Conservation (phyloP, 345 rosid genomes). For the Cardiospermum halicacabum region DNA sequence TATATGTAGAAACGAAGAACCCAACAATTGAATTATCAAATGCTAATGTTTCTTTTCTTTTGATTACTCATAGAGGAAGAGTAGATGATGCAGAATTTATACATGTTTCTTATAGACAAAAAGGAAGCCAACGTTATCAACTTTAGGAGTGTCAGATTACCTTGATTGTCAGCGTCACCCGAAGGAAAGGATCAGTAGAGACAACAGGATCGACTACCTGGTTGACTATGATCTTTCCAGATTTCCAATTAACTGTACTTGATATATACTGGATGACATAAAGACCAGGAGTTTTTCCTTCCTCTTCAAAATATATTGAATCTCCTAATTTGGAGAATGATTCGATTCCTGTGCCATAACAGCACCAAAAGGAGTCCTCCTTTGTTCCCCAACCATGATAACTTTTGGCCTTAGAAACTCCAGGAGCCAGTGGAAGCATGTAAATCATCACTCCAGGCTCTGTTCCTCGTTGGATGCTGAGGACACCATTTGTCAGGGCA, state of each 20-base stretch:
- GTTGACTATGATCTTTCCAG: slow-evolving; percentile 47
- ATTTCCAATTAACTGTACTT: slow-evolving; percentile 74
- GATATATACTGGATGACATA: slow-evolving; percentile 81
- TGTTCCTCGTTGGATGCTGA: slow-evolving; percentile 83
- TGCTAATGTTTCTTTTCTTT: not conserved
- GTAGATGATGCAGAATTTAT: no score
- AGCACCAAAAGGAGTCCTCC: slow-evolving; percentile 84
- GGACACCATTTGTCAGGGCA: slow-evolving; percentile 83
- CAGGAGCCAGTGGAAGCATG: slow-evolving; percentile 82
- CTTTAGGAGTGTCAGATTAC: not conserved
- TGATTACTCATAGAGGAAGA: not conserved
- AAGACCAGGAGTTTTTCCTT: slow-evolving; percentile 58
- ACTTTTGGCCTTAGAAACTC: slow-evolving; percentile 72
- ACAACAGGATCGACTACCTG: slow-evolving; percentile 70
- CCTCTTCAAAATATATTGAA: slow-evolving; percentile 87
- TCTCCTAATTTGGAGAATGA: slow-evolving; percentile 96
- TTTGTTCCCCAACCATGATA: slow-evolving; percentile 85
- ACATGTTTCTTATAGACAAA: not conserved
- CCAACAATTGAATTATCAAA: not conserved
- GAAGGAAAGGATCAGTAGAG: slow-evolving; percentile 68
- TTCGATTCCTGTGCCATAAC: slow-evolving; percentile 95
- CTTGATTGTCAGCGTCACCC: slow-evolving; percentile 37
- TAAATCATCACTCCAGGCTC: slow-evolving; percentile 93
- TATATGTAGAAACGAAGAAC: not conserved
- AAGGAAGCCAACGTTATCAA: not conserved